A percentile compares a stretch with the other conserved stretches of the same genome.
Conservation (phyloP, 2,329 filamentous ascomycete genomes). For the Grosmannia penicillata region DNA sequence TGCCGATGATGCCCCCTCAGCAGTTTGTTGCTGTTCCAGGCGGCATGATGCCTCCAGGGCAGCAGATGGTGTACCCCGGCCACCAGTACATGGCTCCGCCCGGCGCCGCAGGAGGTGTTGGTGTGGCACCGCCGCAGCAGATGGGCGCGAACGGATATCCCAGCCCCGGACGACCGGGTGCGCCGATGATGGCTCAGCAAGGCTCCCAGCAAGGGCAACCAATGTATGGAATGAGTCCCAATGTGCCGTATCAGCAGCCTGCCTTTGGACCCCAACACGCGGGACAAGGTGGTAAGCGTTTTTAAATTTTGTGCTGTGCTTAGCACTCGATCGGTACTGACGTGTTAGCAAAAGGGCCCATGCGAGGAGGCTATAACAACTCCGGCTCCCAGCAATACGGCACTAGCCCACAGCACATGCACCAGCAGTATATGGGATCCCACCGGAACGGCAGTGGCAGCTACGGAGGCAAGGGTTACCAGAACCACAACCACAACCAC, state of each 20-base stretch:
- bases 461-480: slow-evolving; percentile 32
- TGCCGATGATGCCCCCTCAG: slow-evolving; percentile 71
- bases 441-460: slow-evolving; percentile 44
- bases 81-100: slow-evolving; percentile 51
- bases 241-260: slow-evolving; percentile 60
- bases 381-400: slow-evolving; percentile 47
- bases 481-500: slow-evolving; percentile 22
- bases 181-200: slow-evolving; percentile 89
- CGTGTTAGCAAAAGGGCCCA: slow-evolving; percentile 31
- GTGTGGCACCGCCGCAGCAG: slow-evolving; percentile 30
- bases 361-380: slow-evolving; percentile 42
- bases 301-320: not conserved
- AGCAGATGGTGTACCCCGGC: slow-evolving; percentile 75
- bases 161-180: slow-evolving; percentile 65
- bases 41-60: slow-evolving; percentile 49
- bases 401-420: slow-evolving; percentile 49
- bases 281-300: slow-evolving; percentile 54
- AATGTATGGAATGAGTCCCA: slow-evolving; percentile 63
- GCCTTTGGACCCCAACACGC: slow-evolving; percentile 54
- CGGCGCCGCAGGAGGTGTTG: slow-evolving; percentile 14
- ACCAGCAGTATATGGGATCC: slow-evolving; percentile 46
- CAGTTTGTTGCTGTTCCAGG: slow-evolving; percentile 63
- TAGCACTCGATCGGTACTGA: not conserved
- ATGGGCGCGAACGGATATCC: slow-evolving; percentile 64
- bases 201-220: slow-evolving; percentile 83